phyloP scores from a whole-genome alignment of 176 grass and related monocot species.

The Ensete ventricosum region DNA sequence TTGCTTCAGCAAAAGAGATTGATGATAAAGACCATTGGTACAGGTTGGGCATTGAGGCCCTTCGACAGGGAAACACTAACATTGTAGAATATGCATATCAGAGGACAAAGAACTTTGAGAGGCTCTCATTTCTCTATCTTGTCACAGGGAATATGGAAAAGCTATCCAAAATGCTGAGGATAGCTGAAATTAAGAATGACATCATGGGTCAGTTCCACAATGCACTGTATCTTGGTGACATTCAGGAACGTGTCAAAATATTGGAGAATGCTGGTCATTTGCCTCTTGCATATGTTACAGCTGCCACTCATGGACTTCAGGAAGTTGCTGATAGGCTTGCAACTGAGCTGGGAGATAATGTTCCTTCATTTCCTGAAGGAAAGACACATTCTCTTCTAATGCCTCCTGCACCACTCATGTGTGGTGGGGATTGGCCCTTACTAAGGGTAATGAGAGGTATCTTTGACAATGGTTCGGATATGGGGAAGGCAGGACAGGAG shows the following conservation, averaged over 20 bases:
- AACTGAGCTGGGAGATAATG: slow-evolving; percentile 75
- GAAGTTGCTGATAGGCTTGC: slow-evolving; percentile 72
- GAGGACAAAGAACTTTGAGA: slow-evolving; percentile 83
- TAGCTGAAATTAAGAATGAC: slow-evolving; percentile 73
- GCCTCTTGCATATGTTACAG: slow-evolving; percentile 85
- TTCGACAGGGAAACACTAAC: slow-evolving; percentile 71
- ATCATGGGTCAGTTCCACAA: slow-evolving; percentile 90
- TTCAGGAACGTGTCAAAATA: slow-evolving; percentile 70
- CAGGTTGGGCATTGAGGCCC: slow-evolving; percentile 70
- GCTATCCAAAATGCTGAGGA: slow-evolving; percentile 68
- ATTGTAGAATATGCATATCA: slow-evolving; percentile 92
- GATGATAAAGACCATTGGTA: slow-evolving; percentile 96
- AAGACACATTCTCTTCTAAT: slow-evolving; percentile 56
- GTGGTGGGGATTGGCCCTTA: slow-evolving; percentile 82
- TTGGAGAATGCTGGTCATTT: slow-evolving; percentile 82
- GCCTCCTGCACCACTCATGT: slow-evolving; percentile 56
- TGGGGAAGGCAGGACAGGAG: slow-evolving; percentile 51
- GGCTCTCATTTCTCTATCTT: slow-evolving; percentile 85
- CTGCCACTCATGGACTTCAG: slow-evolving; percentile 69
- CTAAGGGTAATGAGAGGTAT: slow-evolving; percentile 81
- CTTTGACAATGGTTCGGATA: slow-evolving; percentile 81
- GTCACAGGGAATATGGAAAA: slow-evolving; percentile 72
- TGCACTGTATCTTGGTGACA: slow-evolving; percentile 79
- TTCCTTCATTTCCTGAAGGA: slow-evolving; percentile 63
- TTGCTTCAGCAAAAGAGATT: slow-evolving; percentile 89